Percentiles rank a stretch among this genome's conserved stretches.
These are phyloP conservation scores for Sistotremastrum suecicum DNA, from an alignment of 768 basidiomycete genomes.

Conservation along the genomic window DNA sequence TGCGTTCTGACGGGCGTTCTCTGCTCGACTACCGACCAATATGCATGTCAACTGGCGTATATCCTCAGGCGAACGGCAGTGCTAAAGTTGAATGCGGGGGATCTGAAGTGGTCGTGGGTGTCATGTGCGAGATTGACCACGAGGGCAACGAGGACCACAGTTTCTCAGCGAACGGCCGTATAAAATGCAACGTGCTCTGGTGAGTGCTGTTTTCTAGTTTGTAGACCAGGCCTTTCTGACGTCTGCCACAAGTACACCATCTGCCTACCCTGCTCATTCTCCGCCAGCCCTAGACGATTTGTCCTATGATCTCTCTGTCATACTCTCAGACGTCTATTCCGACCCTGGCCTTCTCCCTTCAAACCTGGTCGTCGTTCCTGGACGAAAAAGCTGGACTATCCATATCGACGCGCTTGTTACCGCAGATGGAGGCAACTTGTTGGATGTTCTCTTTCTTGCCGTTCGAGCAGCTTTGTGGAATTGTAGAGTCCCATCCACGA, in stretches of 20 bases:
- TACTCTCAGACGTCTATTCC: constrained; percentile 50
- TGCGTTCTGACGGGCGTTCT: constrained; percentile 66
- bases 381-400: constrained; percentile 61
- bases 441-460: constrained; percentile 70
- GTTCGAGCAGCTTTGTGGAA: constrained; percentile 71
- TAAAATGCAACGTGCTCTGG: constrained; percentile 44
- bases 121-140: constrained; percentile 66
- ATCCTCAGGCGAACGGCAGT: constrained; percentile 76
- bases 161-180: too few species aligned
- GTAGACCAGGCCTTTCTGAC: constrained; percentile 15
- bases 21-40: constrained; percentile 55
- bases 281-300: constrained; percentile 57
- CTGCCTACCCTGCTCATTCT: constrained; percentile 62
- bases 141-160: constrained; percentile 19
- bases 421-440: constrained; percentile 58
- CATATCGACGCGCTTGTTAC: constrained; percentile 64
- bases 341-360: constrained; percentile 51
- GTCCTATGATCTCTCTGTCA: constrained; percentile 53
- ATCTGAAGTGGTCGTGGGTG: constrained; percentile 67
- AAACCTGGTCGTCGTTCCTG: constrained; percentile 42
- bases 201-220: constrained; percentile 66
- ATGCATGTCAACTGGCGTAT: constrained; percentile 61
- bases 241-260: constrained; percentile 44
- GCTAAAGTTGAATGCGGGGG: constrained; percentile 48
- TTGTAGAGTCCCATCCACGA: constrained; percentile 63